Base-by-base conservation (phyloP, 495 filamentous ascomycete species). In the Physcia stellaris region DNA sequence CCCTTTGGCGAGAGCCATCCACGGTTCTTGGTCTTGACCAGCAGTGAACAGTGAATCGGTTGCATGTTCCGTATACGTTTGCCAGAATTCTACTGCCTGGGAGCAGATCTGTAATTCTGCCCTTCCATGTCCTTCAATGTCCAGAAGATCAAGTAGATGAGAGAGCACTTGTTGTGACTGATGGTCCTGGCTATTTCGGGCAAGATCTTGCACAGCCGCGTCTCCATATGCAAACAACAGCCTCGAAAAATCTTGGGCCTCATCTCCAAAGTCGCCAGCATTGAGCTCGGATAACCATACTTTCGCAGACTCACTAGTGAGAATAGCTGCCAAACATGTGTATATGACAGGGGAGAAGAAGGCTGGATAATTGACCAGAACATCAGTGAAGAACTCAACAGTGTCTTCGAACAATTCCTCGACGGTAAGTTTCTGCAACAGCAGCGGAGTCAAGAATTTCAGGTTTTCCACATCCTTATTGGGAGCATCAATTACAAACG, bases 71-170 rank as follows among this genome's bases (percentile, higher is more conserved):
- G 76, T 68, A 42, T 75, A 80, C 3, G 67, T 70, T 9, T 68
- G 80, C 86, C 87, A 94, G 59, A 88, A 94, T 45, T 94, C 83
- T 20, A 94, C 63, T 2, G 78, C 76, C 3, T 74, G 70, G 2
- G 80, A 70, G 29, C 83, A 85, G 28, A 92, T 75, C 30, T 68
- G 63, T 48, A 95, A 84, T 12, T 92, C 83, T 18, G 73, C 73
- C 3, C 77, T 77, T 3, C 84, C 75, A 54, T 78, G 75, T 6
- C 86, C 85, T 26, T 80, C 70, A 5, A 73, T 73, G 20, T 68
- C 71, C 33, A 87, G 66, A 15, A 95, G 64, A 1, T 72, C 71
- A 37, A 71, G 67, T 10, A 83, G 55, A 6, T 66, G 58, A n/a
- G 33, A 27, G 24, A 41, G 6, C 6, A 53, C 32, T 16, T 32